Evolutionary conservation across 2,329 filamentous ascomycete genomes (phyloP), one percentile per base, ranked within the genome.

Genomic region (Paracoccidioides lutzii): DNA sequence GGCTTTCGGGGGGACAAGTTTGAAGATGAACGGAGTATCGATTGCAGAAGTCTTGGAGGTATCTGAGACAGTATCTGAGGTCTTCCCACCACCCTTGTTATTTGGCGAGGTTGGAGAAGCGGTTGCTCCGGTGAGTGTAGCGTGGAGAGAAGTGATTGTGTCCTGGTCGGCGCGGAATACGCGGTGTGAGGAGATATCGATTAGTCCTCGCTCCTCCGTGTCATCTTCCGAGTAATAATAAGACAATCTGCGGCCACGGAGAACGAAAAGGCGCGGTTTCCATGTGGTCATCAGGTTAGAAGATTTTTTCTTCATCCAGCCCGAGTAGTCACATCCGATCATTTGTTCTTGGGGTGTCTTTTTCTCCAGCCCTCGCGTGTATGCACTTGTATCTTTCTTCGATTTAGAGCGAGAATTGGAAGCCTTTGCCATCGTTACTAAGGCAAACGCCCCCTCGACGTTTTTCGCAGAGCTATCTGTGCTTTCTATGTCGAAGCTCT

Each of bases 271-370:
- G 10, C 93, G 84, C 10, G 90, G 87, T 67, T 97, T 98, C 93
- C 93, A 98, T 1, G 90, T 95, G 2, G 90, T 90, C 85, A 98
- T 95, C 38, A 97, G 77, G 65, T 91, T 93, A 1, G 89, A 91
- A 58, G 89, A 95, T 72, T 94, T 90, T 79, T 98, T 98, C 77
- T 93, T 97, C 93, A 98, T 98, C 93, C 93, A 98, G 1, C 93
- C 93, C 65, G 85, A 91, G 69, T 95, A 97, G 66, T 98, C 91
- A 55, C 89, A 91, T 59, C 82, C 83, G 59, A 83, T 75, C 71
- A 95, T 93, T 58, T 91, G 90, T 67, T 95, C 88, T 55, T 83
- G 78, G 0, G 93, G 93, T 0, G 81, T 75, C 58, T 91, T 86
- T 70, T 90, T 90, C 63, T 87, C 80, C 43, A 97, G 74, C 0